A percentile compares a stretch with the other conserved stretches of the same genome.
Evolutionary conservation across 208 protist species (phyloP).

Genomic region (Zelonia costaricensis): DNA sequence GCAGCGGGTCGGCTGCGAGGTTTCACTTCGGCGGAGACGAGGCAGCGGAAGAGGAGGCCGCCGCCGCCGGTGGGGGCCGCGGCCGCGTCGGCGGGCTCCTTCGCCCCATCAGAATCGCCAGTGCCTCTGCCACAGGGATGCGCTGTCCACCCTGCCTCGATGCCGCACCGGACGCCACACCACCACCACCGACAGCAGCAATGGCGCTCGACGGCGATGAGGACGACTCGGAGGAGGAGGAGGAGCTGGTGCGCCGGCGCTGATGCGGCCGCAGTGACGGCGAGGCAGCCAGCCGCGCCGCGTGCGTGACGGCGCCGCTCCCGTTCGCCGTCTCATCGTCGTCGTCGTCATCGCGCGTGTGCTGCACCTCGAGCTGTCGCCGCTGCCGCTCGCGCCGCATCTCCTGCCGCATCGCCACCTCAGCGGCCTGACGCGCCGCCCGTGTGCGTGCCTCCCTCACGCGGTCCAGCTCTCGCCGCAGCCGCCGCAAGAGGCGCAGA

Average conservation of each 20-base stretch:
- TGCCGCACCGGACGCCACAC: too few species aligned
- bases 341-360: slow-evolving; percentile 4
- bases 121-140: too few species aligned
- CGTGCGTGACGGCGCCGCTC: neutral
- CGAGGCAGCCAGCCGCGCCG: neutral
- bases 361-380: slow-evolving; percentile 13
- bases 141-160: too few species aligned
- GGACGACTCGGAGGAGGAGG: too few species aligned
- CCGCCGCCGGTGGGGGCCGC: too few species aligned
- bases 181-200: too few species aligned
- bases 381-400: slow-evolving; percentile 28
- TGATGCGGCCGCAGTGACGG: neutral
- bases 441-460: slow-evolving; percentile 4
- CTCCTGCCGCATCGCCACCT: slow-evolving; percentile 37
- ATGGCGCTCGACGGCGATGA: too few species aligned
- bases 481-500: slow-evolving; percentile 11
- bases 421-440: slow-evolving; percentile 30
- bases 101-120: too few species aligned
- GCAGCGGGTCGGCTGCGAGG: too few species aligned
- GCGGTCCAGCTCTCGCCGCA: slow-evolving; percentile 13
- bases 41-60: too few species aligned
- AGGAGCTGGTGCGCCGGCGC: neutral
- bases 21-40: too few species aligned
- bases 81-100: too few species aligned
- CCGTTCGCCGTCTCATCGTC: neutral